Evolutionary conservation across 768 basidiomycete species (phyloP).

Genomic region (Tricholoma bakamatsutake): DNA sequence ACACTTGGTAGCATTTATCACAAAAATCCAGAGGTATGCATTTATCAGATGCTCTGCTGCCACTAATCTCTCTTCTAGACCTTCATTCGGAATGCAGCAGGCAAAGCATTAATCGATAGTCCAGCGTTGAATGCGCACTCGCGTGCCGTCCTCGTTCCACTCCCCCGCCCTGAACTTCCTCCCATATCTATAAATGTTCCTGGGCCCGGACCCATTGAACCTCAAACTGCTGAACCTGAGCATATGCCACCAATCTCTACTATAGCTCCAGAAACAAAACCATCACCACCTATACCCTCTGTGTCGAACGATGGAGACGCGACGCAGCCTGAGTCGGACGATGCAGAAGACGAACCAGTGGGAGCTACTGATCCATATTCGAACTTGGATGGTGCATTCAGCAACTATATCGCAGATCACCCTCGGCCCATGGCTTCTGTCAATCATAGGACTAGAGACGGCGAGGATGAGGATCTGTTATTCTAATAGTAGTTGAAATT

Average conservation of each 20-base stretch:
- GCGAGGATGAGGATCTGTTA: constrained; percentile 63
- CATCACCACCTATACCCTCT: constrained; percentile 27
- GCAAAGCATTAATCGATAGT: constrained; percentile 79
- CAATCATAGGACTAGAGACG: constrained; percentile 32
- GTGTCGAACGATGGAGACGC: constrained; percentile 19
- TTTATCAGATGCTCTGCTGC: background rate
- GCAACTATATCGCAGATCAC: constrained; percentile 65
- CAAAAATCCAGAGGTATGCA: constrained; percentile 85
- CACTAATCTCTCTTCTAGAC: constrained; percentile 43
- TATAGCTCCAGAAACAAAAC: constrained; percentile 24
- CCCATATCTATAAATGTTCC: constrained; percentile 41
- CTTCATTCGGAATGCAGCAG: constrained; percentile 86
- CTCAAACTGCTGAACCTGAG: constrained; percentile 21
- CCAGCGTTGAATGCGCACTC: constrained; percentile 86
- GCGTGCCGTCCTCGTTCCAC: constrained; percentile 60
- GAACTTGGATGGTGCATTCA: constrained; percentile 72
- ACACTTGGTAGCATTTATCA: constrained; percentile 96
- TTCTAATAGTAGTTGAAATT: constrained; percentile 30
- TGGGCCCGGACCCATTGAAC: constrained; percentile 61
- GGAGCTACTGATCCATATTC: constrained; percentile 70
- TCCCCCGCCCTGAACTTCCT: constrained; percentile 48
- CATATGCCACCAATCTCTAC: constrained; percentile 17
- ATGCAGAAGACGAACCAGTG: constrained; percentile 36
- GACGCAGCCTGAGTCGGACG: constrained; percentile 21
- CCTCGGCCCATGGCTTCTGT: constrained; percentile 57